A percentile compares a stretch with the other conserved stretches of the same genome.
Conservation (phyloP, 2,329 filamentous ascomycete species). For the Pezicula radicicola region DNA sequence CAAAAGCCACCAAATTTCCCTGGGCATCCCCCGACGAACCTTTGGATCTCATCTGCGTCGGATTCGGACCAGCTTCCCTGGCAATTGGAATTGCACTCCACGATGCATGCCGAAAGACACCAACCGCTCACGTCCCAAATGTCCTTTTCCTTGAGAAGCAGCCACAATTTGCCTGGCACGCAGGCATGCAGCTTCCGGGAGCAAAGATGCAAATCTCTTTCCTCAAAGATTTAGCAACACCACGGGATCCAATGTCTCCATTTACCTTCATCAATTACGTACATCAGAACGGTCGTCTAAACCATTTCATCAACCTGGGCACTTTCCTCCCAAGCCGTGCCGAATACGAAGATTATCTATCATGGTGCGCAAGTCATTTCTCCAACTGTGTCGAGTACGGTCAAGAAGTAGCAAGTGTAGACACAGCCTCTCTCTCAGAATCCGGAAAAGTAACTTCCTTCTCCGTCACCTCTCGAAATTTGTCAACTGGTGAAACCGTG, state of each 20-base stretch:
- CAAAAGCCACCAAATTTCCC: slow-evolving; percentile 44
- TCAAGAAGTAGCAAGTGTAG: slow-evolving; percentile 67
- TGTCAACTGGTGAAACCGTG: slow-evolving; percentile 33
- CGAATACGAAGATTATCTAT: slow-evolving; percentile 93
- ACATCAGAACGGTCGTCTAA: slow-evolving; percentile 73
- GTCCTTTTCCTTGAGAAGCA: slow-evolving; percentile 87
- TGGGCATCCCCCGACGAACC: slow-evolving; percentile 49
- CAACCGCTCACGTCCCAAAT: slow-evolving; percentile 52
- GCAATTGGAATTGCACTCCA: slow-evolving; percentile 87
- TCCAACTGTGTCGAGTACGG: slow-evolving; percentile 68
- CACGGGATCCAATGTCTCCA: slow-evolving; percentile 79
- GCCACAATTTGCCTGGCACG: slow-evolving; percentile 79
- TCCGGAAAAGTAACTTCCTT: slow-evolving; percentile 27
- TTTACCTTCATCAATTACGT: slow-evolving; percentile 96
- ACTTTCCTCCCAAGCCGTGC: slow-evolving; percentile 82
- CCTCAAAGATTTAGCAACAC: slow-evolving; percentile 87
- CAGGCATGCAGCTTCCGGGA: slow-evolving; percentile 87
- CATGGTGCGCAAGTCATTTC: slow-evolving; percentile 83
- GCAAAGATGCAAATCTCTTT: slow-evolving; percentile 97
- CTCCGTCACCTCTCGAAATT: slow-evolving; percentile 23
- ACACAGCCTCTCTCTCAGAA: slow-evolving; percentile 4
- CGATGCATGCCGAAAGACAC: slow-evolving; percentile 59
- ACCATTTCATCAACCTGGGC: slow-evolving; percentile 83
- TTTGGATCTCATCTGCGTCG: slow-evolving; percentile 85
- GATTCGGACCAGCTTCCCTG: slow-evolving; percentile 89